Base-by-base conservation (phyloP, 768 basidiomycete species). In the Fomitopsis pulvina region DNA sequence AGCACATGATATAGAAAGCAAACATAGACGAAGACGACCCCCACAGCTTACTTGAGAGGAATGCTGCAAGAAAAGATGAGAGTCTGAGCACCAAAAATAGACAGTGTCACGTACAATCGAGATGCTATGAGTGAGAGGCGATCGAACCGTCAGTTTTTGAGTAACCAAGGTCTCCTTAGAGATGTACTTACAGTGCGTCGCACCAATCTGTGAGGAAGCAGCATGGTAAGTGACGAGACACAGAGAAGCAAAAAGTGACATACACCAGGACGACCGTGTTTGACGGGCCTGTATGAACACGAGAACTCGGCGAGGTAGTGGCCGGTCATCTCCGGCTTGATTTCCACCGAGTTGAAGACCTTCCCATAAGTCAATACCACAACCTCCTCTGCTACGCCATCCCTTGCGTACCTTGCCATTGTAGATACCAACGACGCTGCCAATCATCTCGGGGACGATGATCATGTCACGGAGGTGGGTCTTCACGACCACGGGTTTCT, bases 381-480 rank as follows among this genome's bases (percentile, higher is more conserved):
- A 2, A 44, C 20, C 14, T 20, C 25, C 5, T 10, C 25, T 27
- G 25, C 25, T 14, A 4, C 11, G 7, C 14, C 25, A 27, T 4
- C 10, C 24, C 34, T 4, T 12, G 68, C 70, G 54, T 64, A 90
- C 88, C 81, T 95, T 95, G 66, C 92, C 92, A 66, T 93, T 95
- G 84, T 99, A 98, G 67, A 98, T 95, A 55, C 96, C 96, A 56
- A 97, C 84, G 58, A 98, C 91, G 63, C 83, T 87, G 54, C 96
- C 96, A 71, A 99, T 97, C 96, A 99, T 98, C 78, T 99, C 96
- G 44, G 96, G 96, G 52, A 99, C 96, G 71, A 99, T 86, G 71
- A 98, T 95, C 96, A 99, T 98, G 75, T 98, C 86, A 64, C 96
- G 92, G 61, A 99, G 79, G 73, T 99, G 96, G 51, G 96, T 99